These are phyloP conservation scores for Neurospora sp. DNA, from an alignment of 495 filamentous ascomycete species.

Conservation along the genomic window DNA sequence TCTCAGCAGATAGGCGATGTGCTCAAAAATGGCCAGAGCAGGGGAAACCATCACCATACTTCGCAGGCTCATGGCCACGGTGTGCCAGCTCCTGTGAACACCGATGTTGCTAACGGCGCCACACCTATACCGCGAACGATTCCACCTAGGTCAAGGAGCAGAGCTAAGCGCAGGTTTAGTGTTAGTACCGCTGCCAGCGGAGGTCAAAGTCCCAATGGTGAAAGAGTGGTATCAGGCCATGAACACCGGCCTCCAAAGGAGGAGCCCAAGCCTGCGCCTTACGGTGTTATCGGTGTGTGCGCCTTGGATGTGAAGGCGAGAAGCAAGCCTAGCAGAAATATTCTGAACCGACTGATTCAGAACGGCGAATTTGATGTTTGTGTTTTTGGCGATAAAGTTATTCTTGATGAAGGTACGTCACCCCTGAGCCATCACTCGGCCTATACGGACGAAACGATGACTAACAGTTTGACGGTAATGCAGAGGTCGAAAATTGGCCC, in stretches of 20 bases:
- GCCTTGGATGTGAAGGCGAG: slow-evolving; percentile 92
- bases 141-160: slow-evolving; percentile 56
- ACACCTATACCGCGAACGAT: slow-evolving; percentile 25
- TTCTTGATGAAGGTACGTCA: slow-evolving; percentile 74
- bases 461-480: slow-evolving; percentile 8
- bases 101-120: slow-evolving; percentile 1
- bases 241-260: slow-evolving; percentile 35
- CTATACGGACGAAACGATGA: not conserved
- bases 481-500: slow-evolving; percentile 64
- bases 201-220: slow-evolving; percentile 50
- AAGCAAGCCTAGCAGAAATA: slow-evolving; percentile 92
- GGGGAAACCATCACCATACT: not conserved
- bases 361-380: slow-evolving; percentile 91
- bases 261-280: slow-evolving; percentile 40
- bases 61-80: not conserved
- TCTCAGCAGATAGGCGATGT: slow-evolving; percentile 27
- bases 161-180: slow-evolving; percentile 63
- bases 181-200: slow-evolving; percentile 68
- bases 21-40: slow-evolving; percentile 12
- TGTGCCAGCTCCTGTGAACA: slow-evolving; percentile 3
- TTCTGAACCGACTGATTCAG: slow-evolving; percentile 79
- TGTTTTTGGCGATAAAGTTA: slow-evolving; percentile 97
- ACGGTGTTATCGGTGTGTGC: slow-evolving; percentile 76
- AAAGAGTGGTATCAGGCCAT: slow-evolving; percentile 25
- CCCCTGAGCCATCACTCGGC: not conserved